Conservation (phyloP, 345 rosid genomes). For the Arabis alpina region DNA sequence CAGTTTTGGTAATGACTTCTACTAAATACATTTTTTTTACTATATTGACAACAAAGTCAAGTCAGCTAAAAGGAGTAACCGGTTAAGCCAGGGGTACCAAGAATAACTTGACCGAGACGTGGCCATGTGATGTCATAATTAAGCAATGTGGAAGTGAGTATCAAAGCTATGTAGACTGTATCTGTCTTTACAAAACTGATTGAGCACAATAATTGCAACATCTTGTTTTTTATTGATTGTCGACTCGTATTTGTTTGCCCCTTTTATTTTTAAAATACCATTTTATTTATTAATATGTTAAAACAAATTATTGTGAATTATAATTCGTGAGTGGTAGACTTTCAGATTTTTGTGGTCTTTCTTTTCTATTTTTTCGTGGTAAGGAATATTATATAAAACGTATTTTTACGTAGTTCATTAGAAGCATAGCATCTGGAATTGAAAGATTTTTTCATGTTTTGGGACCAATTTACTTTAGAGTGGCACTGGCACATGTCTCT, state of each 20-base stretch:
- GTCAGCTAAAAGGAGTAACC: constrained; percentile 21
- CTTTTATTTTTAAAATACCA: constrained; percentile 9
- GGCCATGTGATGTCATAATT: constrained; percentile 39
- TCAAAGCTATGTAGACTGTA: background rate
- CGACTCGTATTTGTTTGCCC: constrained; percentile 28
- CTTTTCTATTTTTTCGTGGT: constrained; percentile 1
- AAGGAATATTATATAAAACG: background rate
- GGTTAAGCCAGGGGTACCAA: constrained; percentile 26
- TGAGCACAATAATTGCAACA: constrained; percentile 26
- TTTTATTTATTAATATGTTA: background rate
- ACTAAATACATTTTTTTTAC: background rate
- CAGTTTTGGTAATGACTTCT: background rate
- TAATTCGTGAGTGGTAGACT: background rate
- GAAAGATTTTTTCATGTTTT: constrained; percentile 1
- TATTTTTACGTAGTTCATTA: constrained; percentile 20
- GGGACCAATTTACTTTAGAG: constrained; percentile 8
- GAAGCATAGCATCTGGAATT: constrained; percentile 11
- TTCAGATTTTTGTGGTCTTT: constrained; percentile 18
- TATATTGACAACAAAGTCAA: constrained; percentile 21
- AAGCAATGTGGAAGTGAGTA: constrained; percentile 30
- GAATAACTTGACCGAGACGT: constrained; percentile 23
- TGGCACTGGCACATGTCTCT: constrained; percentile 6
- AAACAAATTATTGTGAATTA: background rate
- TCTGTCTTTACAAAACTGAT: constrained; percentile 6
- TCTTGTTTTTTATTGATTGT: constrained; percentile 34